Conservation (phyloP, 192 early-diverging fungal genomes). For the Rhizophagus clarus region DNA sequence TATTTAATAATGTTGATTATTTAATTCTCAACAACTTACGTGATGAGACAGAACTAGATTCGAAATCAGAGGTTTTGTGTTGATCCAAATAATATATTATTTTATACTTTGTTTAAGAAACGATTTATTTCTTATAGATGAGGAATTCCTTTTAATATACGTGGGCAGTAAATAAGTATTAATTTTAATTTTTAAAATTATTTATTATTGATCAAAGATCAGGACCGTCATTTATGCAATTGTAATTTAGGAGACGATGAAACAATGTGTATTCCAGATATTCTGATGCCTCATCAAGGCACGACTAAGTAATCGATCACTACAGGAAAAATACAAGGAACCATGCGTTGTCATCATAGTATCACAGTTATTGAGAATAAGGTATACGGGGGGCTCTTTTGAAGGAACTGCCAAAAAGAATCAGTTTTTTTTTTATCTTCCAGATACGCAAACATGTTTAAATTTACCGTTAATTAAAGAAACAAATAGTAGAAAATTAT, state of each 20-base stretch:
- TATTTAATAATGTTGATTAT: slow-evolving; percentile 47
- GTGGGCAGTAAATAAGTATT: slow-evolving; percentile 72
- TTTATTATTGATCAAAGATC: slow-evolving; percentile 48
- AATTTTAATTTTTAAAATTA: no score
- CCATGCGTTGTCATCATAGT: slow-evolving; percentile 68
- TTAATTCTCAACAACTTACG: slow-evolving; percentile 47
- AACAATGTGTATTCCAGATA: slow-evolving; percentile 67
- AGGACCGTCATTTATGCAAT: no score
- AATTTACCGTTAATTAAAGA: no score
- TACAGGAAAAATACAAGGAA: slow-evolving; percentile 37
- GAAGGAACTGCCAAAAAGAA: no score
- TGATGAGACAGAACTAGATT: slow-evolving; percentile 36
- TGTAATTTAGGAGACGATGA: slow-evolving; percentile 65
- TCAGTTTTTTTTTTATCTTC: no score
- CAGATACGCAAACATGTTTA: no score
- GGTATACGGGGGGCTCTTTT: no score
- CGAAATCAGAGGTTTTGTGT: slow-evolving; percentile 43
- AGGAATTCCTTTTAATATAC: slow-evolving; percentile 76
- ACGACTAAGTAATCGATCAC: slow-evolving; percentile 44
- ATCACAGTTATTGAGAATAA: no score
- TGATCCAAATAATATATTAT: no score
- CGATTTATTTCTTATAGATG: slow-evolving; percentile 70
- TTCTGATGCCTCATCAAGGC: slow-evolving; percentile 53
- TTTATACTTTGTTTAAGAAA: no score
- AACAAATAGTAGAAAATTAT: no score